Base-by-base conservation (phyloP, 352 stramenopile species). In the Globisporangium solare region DNA sequence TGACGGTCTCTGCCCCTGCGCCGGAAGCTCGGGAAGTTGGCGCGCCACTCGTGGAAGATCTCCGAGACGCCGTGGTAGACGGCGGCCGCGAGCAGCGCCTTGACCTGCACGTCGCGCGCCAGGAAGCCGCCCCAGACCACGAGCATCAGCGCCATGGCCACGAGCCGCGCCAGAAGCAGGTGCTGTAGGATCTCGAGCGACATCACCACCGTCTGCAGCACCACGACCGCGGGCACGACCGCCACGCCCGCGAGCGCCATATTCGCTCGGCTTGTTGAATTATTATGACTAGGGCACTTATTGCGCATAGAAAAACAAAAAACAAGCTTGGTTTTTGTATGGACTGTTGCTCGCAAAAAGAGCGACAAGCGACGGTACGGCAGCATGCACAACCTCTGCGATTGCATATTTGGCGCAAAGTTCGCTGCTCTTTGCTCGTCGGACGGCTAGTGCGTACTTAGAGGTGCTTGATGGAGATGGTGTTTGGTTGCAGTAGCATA, bases 141-240 rank as follows among this genome's bases (percentile, higher is more conserved):
- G 5, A 71, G 31, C 66, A 89, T 70, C 15, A 72, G 57, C 8
- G 61, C 27, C 8, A 70, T 70, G 2, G 76, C 63, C 1, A 83
- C 53, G 15, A 69, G 47, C 27, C 79, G 74, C 31, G 76, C 75
- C 1, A 80, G 47, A 41, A 82, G 56, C 48, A 80, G 64, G 0
- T 56, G 68, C 37, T 74, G 75, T 51, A 86, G 68, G 57, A 89
- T 82, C 69, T 89, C 79, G 22, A 89, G 76, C 53, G 76, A 83
- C 22, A 88, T 60, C 22, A 86, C 64, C 31, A 58, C 21, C 39
- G 76, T 58, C 40, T 61, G 60, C 21, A 79, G 57, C 61, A 89
- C 48, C 56, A 88, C 68, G 43, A 89, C 71, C 56, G 35, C 62
- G 6, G 79, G 68, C 35, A 84, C n/a, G n/a, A n/a, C 54, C 50